A percentile compares a stretch with the other conserved stretches of the same genome.
These are phyloP conservation scores for Alternaria tenuissima DNA, from an alignment of 2,329 filamentous ascomycete species.

Conservation along the genomic window DNA sequence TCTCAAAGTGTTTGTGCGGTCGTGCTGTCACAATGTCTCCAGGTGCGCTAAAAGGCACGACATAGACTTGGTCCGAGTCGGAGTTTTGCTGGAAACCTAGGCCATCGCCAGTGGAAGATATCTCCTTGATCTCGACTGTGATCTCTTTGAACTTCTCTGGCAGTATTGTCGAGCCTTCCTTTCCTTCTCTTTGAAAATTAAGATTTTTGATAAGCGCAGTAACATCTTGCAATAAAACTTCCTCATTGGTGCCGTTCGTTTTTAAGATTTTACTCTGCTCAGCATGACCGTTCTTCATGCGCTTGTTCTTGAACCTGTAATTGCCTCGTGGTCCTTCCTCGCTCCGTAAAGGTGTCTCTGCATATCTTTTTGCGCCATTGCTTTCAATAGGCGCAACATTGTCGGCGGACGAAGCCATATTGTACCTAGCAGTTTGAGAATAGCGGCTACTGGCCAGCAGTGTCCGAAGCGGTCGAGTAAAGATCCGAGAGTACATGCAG, in stretches of 20 bases:
- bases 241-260: conserved; percentile 58
- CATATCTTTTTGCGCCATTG: conserved; percentile 46
- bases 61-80: conserved; percentile 74
- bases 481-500: conserved; percentile 33
- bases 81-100: conserved; percentile 74
- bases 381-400: conserved; percentile 42
- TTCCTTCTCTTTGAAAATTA: conserved; percentile 32
- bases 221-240: conserved; percentile 58
- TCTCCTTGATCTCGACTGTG: conserved; percentile 78
- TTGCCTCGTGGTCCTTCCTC: conserved; percentile 47
- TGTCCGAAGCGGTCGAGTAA: conserved; percentile 38
- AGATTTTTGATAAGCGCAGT: conserved; percentile 52
- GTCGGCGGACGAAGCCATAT: conserved; percentile 46
- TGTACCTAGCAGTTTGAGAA: conserved; percentile 25
- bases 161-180: conserved; percentile 48
- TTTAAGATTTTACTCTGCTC: conserved; percentile 46
- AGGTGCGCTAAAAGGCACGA: conserved; percentile 87
- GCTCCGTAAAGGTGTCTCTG: conserved; percentile 43
- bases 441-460: conserved; percentile 29
- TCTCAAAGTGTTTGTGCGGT: conserved; percentile 73
- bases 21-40: conserved; percentile 83
- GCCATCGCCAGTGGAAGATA: conserved; percentile 93
- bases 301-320: conserved; percentile 57
- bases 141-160: conserved; percentile 77
- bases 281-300: conserved; percentile 55